A percentile compares a stretch with the other conserved stretches of the same genome.
phyloP scores from a whole-genome alignment of 352 stramenopile species.

The Nothophytophthora sp. region DNA sequence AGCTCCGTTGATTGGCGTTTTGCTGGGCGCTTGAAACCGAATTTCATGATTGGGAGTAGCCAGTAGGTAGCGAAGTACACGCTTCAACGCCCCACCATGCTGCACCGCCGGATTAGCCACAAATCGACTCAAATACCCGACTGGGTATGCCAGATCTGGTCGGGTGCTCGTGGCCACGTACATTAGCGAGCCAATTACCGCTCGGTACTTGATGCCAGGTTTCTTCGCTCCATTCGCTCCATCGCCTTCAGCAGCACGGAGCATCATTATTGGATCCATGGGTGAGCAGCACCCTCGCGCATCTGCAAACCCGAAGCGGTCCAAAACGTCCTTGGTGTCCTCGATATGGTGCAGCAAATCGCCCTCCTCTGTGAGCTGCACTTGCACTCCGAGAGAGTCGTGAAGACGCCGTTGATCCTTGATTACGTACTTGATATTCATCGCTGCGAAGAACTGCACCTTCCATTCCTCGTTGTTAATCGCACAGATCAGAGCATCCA shows the following conservation, averaged over 20 bases:
- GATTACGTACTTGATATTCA: too few species aligned
- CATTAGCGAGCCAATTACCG: conserved; percentile 1
- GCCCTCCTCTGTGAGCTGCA: background rate
- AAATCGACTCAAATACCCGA: conserved; percentile 1
- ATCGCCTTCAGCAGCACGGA: background rate
- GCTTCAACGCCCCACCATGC: background rate
- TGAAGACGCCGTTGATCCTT: background rate
- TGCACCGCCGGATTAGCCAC: background rate
- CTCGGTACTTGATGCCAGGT: conserved; percentile 7
- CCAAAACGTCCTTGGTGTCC: background rate
- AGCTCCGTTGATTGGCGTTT: too few species aligned
- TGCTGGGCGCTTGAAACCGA: too few species aligned
- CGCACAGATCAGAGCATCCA: too few species aligned
- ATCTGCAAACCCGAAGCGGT: background rate
- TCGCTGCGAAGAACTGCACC: too few species aligned
- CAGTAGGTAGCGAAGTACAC: background rate
- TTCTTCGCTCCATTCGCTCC: background rate
- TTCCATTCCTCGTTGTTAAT: too few species aligned
- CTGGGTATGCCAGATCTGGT: conserved; percentile 3
- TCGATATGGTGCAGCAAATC: background rate
- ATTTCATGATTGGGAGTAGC: too few species aligned
- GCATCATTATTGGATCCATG: conserved; percentile 3
- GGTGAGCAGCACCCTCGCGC: conserved; percentile 1
- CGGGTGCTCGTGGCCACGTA: conserved; percentile 5
- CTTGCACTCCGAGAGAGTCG: background rate